Conservation (phyloP, 2,329 filamentous ascomycete genomes). For the Phoma sp. region DNA sequence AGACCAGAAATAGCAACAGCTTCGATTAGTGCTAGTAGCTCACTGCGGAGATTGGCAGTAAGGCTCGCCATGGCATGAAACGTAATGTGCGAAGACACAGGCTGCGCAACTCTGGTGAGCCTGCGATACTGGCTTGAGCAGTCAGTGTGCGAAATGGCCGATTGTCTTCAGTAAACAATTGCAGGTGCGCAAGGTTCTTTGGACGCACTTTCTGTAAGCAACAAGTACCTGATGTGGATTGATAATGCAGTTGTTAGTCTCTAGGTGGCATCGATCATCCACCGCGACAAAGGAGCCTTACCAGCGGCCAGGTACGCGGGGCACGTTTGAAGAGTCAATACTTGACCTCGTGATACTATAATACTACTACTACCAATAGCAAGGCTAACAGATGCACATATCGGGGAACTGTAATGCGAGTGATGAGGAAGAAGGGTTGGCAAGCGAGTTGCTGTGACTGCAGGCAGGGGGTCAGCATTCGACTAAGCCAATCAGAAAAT, state of each 20-base stretch:
- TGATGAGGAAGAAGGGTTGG: not conserved
- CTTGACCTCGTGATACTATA: not conserved
- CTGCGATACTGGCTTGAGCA: not conserved
- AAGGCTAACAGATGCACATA: not conserved
- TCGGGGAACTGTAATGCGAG: slow-evolving; percentile 1
- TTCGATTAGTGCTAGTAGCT: not conserved
- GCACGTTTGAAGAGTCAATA: not conserved
- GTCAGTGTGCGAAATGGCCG: not conserved
- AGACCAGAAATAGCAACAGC: slow-evolving; percentile 26
- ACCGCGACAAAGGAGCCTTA: not conserved
- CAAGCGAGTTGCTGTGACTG: slow-evolving; percentile 6
- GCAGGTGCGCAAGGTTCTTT: not conserved
- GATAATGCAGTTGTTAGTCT: not conserved
- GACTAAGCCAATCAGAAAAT: slow-evolving; percentile 5
- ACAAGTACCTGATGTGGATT: not conserved
- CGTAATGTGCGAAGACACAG: not conserved
- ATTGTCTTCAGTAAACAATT: not conserved
- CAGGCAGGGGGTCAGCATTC: not conserved
- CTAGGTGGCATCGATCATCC: not conserved
- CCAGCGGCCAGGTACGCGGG: not conserved
- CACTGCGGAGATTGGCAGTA: not conserved
- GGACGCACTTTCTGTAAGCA: not conserved
- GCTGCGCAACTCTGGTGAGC: not conserved
- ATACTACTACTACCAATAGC: not conserved
- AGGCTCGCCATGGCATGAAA: not conserved